Conservation (phyloP, 2,329 filamentous ascomycete genomes). For the Sarocladium oryzae region DNA sequence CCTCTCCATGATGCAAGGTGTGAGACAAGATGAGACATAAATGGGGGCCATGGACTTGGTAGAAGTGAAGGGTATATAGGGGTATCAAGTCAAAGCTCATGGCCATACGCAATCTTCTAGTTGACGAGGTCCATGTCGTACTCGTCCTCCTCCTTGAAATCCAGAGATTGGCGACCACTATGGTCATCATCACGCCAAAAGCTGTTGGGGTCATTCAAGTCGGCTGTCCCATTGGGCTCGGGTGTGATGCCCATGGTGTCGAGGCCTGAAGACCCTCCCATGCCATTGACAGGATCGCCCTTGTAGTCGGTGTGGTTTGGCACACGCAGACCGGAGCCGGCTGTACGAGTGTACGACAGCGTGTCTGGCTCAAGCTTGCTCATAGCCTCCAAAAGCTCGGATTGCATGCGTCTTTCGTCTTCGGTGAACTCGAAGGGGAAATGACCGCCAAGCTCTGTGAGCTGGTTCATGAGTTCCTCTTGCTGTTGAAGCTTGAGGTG, state of each 20-base stretch:
- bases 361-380: slow-evolving; percentile 67
- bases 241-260: slow-evolving; percentile 32
- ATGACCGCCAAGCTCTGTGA: slow-evolving; percentile 64
- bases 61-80: slow-evolving; percentile 4
- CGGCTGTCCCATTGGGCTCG: slow-evolving; percentile 35
- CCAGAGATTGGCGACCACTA: slow-evolving; percentile 58
- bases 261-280: slow-evolving; percentile 22
- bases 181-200: slow-evolving; percentile 69
- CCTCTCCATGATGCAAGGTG: slow-evolving; percentile 5
- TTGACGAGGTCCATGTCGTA: slow-evolving; percentile 67
- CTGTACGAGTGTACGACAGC: slow-evolving; percentile 79
- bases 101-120: background rate
- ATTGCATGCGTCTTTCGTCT: slow-evolving; percentile 92
- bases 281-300: slow-evolving; percentile 63
- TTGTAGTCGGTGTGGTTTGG: slow-evolving; percentile 89
- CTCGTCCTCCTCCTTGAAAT: slow-evolving; percentile 93
- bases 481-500: slow-evolving; percentile 86
- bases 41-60: slow-evolving; percentile 6
- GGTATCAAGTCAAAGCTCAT: slow-evolving; percentile 19
- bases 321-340: slow-evolving; percentile 81
- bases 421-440: slow-evolving; percentile 81
- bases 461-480: slow-evolving; percentile 73
- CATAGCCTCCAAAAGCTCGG: slow-evolving; percentile 81
- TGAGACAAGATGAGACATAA: slow-evolving; percentile 5
- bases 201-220: slow-evolving; percentile 44